Base-by-base conservation (phyloP, 192 early-diverging fungal genomes). In the Podochytrium sp. region DNA sequence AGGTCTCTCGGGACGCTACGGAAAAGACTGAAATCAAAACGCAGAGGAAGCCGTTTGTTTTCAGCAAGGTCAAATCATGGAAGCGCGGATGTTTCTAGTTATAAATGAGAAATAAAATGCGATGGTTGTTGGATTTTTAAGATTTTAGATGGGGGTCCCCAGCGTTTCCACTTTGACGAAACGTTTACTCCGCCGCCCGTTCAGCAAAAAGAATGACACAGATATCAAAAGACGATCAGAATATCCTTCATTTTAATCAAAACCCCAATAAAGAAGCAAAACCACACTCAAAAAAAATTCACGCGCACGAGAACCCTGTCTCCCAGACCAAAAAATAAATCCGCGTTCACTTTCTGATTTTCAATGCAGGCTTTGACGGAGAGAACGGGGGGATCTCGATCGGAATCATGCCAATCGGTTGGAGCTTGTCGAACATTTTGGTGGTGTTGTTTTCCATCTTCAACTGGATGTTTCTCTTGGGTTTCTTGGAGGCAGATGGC, bases 371-470 rank as follows among this genome's bases (percentile, higher is more conserved):
- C 25, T 55, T 69, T 25, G 35, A 35, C 29, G 66, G 66, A 29
- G 66, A 69, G 18, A 35, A 30, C 7, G 29, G 16, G 6, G 66
- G 51, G 14, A 69, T 34, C 18, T 69, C 66, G 30, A 69, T 56
- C 10, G 66, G 51, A 35, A 56, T 69, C 66, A 56, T 69, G 7
- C 66, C 66, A 25, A 69, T 56, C 14, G 66, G 66, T 35, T 18
- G 12, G 32, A 5, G 20, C 51, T 55, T 69, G 51, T 69, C 51
- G 37, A 55, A 69, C 25, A 51, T 69, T 56, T 79, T 79, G 47
- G 65, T 49, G 39, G 33, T 49, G 73, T 79, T 79, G 37, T 79
- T 74, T 20, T 79, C 67, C 66, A 79, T 39, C 35, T 57, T 55
- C 18, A 79, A 63, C 23, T 52, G 38, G 39, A 79, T 70, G 57